These are phyloP conservation scores for Mycena galericulata DNA, from an alignment of 768 basidiomycete genomes.

Conservation along the genomic window DNA sequence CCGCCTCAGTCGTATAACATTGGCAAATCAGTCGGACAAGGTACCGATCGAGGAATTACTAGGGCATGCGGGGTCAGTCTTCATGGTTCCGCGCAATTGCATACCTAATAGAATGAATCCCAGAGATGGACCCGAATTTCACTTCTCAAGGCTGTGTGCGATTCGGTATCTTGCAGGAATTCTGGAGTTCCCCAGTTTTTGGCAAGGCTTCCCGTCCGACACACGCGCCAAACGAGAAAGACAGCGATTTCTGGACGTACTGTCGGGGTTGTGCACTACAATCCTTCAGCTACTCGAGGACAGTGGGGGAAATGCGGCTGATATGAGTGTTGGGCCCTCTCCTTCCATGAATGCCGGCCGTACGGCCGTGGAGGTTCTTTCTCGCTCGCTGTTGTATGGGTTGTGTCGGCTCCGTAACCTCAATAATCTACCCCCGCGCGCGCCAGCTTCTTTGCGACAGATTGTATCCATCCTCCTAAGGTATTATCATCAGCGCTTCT, in stretches of 20 bases:
- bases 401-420: not conserved
- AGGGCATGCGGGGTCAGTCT: not conserved
- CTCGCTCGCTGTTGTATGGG: not conserved
- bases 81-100: too few species aligned
- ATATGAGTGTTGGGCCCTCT: not conserved
- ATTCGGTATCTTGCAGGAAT: conserved; percentile 18
- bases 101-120: too few species aligned
- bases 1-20: not conserved
- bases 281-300: not conserved
- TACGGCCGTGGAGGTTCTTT: not conserved
- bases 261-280: not conserved
- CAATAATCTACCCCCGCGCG: not conserved
- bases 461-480: not conserved
- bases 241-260: not conserved
- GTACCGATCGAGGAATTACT: conserved; percentile 7
- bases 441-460: not conserved
- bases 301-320: not conserved
- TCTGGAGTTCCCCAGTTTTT: not conserved
- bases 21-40: too few species aligned
- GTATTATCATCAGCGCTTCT: too few species aligned
- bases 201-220: not conserved
- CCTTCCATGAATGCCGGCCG: not conserved
- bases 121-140: not conserved
- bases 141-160: not conserved
- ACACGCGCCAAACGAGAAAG: too few species aligned